A percentile compares a stretch with the other conserved stretches of the same genome.
Conservation (phyloP, 2,329 filamentous ascomycete species). For the Fusarium illudens region DNA sequence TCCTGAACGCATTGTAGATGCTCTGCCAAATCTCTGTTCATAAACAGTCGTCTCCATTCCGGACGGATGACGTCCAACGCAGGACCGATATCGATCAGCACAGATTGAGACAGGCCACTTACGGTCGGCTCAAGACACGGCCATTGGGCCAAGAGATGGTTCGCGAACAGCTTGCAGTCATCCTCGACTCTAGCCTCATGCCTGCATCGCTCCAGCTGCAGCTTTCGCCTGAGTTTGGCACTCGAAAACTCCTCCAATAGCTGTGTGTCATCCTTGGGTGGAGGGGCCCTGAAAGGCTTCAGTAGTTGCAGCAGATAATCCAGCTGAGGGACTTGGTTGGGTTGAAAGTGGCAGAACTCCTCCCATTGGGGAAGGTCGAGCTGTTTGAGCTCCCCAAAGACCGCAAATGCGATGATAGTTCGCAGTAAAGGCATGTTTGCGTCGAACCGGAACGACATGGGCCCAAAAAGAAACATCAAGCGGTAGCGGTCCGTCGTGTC, state of each 20-base stretch:
- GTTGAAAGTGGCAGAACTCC: slow-evolving; percentile 35
- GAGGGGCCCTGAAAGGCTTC: slow-evolving; percentile 28
- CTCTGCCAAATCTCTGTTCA: slow-evolving; percentile 32
- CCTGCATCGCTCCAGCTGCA: slow-evolving; percentile 27
- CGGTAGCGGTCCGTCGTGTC: slow-evolving; percentile 17
- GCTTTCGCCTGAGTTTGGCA: slow-evolving; percentile 34
- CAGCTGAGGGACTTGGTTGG: slow-evolving; percentile 30
- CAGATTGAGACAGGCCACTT: slow-evolving; percentile 9
- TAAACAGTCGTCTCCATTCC: slow-evolving; percentile 39
- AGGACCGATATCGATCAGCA: slow-evolving; percentile 35
- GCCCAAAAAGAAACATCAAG: slow-evolving; percentile 37
- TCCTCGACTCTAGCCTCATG: slow-evolving; percentile 37
- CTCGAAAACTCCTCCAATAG: slow-evolving; percentile 32
- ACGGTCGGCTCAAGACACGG: slow-evolving; percentile 37
- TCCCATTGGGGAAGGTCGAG: slow-evolving; percentile 31
- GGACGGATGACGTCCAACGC: slow-evolving; percentile 37
- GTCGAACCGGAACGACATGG: slow-evolving; percentile 35
- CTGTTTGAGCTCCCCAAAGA: slow-evolving; percentile 31
- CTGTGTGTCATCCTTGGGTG: slow-evolving; percentile 5
- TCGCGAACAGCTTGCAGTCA: slow-evolving; percentile 34
- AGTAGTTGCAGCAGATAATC: slow-evolving; percentile 30
- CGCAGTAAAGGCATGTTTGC: slow-evolving; percentile 32
- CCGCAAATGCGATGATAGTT: slow-evolving; percentile 32
- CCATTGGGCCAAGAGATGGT: slow-evolving; percentile 38
- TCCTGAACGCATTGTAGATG: slow-evolving; percentile 30